phyloP scores from a whole-genome alignment of 129 eudicot genomes.

The Chrysanthemum seticuspe region DNA sequence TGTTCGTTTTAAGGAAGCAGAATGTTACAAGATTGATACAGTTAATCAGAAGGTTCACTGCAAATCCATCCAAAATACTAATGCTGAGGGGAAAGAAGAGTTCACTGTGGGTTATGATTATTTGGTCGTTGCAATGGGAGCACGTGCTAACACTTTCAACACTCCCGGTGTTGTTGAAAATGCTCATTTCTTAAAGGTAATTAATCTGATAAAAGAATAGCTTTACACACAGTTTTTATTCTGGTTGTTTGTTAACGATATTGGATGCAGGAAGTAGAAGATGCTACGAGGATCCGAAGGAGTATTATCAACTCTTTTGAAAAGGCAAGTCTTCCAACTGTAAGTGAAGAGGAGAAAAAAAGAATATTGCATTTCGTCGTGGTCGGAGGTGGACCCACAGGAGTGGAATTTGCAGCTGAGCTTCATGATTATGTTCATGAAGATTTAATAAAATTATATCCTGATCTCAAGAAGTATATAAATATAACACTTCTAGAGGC shows the following conservation, averaged over 20 bases:
- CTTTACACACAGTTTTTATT: background rate
- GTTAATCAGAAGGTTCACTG: constrained; percentile 63
- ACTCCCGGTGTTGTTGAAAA: constrained; percentile 90
- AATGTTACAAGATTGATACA: constrained; percentile 76
- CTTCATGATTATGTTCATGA: constrained; percentile 77
- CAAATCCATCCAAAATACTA: constrained; percentile 34
- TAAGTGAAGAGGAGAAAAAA: constrained; percentile 67
- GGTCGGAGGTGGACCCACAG: constrained; percentile 90
- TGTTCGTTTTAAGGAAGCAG: constrained; percentile 71
- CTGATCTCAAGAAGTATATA: constrained; percentile 45
- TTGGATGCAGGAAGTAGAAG: constrained; percentile 68
- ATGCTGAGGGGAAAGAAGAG: constrained; percentile 52
- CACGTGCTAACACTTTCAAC: constrained; percentile 72
- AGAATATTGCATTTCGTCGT: constrained; percentile 77
- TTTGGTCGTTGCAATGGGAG: constrained; percentile 74
- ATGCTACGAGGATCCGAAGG: constrained; percentile 68
- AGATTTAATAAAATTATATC: constrained; percentile 59
- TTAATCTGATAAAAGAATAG: background rate
- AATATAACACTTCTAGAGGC: constrained; percentile 77
- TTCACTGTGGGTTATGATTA: constrained; percentile 74
- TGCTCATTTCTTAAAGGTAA: constrained; percentile 73
- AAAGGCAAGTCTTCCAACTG: constrained; percentile 68
- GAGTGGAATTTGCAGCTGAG: constrained; percentile 88
- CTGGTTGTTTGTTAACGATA: background rate
- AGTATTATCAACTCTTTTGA: constrained; percentile 72